Conservation (phyloP, 495 filamentous ascomycete species). For the Achaetomiella virescens region DNA sequence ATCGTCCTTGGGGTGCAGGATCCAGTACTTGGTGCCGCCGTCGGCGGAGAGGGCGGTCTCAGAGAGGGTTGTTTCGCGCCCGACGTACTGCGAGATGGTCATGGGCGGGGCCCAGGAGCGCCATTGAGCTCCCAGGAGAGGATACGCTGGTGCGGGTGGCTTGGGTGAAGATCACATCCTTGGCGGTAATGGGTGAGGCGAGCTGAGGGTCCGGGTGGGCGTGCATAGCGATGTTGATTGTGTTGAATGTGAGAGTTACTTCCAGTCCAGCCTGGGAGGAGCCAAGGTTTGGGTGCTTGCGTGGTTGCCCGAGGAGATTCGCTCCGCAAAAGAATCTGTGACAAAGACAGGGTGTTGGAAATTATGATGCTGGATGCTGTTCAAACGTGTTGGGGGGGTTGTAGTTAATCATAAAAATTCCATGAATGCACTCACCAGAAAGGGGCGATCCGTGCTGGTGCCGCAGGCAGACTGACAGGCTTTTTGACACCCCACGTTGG, state of each 20-base stretch:
- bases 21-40: conserved; percentile 17
- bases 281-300: no score
- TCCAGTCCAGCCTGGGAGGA: no score
- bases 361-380: no score
- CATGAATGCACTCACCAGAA: no score
- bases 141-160: conserved; percentile 17
- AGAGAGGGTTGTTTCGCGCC: conserved; percentile 15
- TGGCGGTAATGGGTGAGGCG: not conserved
- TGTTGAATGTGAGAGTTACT: not conserved
- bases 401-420: no score
- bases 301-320: no score
- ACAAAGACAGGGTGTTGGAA: no score
- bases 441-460: no score
- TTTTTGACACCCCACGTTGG: no score
- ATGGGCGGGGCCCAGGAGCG: conserved; percentile 20
- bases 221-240: not conserved
- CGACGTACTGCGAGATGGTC: conserved; percentile 17
- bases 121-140: conserved; percentile 22
- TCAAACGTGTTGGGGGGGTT: no score
- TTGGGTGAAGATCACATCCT: conserved; percentile 13
- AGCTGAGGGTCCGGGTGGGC: not conserved
- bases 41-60: conserved; percentile 13
- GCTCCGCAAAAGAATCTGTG: no score
- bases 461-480: no score
- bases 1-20: conserved; percentile 17